phyloP scores from a whole-genome alignment of 257 asterid genomes.

The Nicotiana paniculata region DNA sequence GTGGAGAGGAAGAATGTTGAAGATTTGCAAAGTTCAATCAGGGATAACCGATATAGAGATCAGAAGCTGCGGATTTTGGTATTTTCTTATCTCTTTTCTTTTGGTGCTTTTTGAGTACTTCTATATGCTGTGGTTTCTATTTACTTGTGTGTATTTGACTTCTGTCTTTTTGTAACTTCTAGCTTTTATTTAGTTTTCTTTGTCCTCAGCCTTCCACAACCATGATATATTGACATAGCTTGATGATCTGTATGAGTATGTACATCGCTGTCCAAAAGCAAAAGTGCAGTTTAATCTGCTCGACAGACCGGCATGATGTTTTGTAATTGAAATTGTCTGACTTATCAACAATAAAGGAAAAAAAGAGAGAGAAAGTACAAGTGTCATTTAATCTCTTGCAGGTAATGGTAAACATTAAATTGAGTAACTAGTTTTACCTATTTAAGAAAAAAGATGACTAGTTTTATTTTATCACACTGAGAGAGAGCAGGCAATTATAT shows the following conservation, averaged over 20 bases:
- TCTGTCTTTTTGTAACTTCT: not conserved
- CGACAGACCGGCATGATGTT: not conserved
- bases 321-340: not conserved
- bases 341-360: not conserved
- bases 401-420: not conserved
- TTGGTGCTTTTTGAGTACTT: not conserved
- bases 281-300: not conserved
- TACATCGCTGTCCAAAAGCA: not conserved
- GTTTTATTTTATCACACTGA: not conserved
- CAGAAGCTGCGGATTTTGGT: conserved; percentile 94
- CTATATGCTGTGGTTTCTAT: not conserved
- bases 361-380: not conserved
- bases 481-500: not conserved
- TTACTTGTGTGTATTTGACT: conserved; percentile 5
- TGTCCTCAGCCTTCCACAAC: not conserved
- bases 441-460: not conserved
- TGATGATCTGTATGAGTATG: not conserved
- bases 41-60: conserved; percentile 88
- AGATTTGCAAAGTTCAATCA: conserved; percentile 84
- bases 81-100: conserved; percentile 18
- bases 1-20: conserved; percentile 97
- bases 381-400: not conserved
- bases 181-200: not conserved
- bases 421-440: not conserved
- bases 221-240: not conserved